These are phyloP conservation scores for Kalaharituber pfeilii DNA, from an alignment of 2,329 filamentous ascomycete genomes.

Conservation along the genomic window DNA sequence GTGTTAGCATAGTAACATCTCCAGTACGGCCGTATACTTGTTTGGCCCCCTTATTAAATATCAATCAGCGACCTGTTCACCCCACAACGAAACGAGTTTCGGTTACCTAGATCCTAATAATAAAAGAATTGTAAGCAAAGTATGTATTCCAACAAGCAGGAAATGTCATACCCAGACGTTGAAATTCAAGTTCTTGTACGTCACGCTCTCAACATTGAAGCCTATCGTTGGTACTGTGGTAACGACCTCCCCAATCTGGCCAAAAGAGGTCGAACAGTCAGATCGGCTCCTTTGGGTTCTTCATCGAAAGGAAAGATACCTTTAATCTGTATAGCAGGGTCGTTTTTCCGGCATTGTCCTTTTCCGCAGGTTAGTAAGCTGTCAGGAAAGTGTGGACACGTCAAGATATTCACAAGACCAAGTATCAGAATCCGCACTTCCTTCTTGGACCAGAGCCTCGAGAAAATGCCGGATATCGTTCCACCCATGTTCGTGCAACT, in stretches of 20 bases:
- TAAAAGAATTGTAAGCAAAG: constrained; percentile 3
- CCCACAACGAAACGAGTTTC: background rate
- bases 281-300: no score
- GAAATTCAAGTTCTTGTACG: constrained; percentile 96
- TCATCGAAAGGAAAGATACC: constrained; percentile 42
- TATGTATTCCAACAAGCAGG: no score
- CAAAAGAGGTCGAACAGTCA: no score
- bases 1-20: constrained; percentile 99
- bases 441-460: constrained; percentile 76
- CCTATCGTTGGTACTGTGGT: constrained; percentile 98
- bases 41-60: constrained; percentile 50
- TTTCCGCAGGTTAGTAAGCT: constrained; percentile 5
- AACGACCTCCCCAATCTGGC: constrained; percentile 93
- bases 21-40: constrained; percentile 93
- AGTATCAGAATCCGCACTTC: constrained; percentile 93
- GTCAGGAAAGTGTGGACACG: background rate
- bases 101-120: constrained; percentile 20
- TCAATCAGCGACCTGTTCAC: background rate
- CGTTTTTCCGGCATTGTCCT: constrained; percentile 98
- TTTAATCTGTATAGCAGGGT: constrained; percentile 91
- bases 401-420: constrained; percentile 51
- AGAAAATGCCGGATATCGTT: constrained; percentile 18
- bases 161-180: constrained; percentile 71
- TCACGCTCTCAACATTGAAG: constrained; percentile 97
- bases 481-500: constrained; percentile 21